Conservation (phyloP, 2,329 filamentous ascomycete species). For the Fusarium xyrophilum region DNA sequence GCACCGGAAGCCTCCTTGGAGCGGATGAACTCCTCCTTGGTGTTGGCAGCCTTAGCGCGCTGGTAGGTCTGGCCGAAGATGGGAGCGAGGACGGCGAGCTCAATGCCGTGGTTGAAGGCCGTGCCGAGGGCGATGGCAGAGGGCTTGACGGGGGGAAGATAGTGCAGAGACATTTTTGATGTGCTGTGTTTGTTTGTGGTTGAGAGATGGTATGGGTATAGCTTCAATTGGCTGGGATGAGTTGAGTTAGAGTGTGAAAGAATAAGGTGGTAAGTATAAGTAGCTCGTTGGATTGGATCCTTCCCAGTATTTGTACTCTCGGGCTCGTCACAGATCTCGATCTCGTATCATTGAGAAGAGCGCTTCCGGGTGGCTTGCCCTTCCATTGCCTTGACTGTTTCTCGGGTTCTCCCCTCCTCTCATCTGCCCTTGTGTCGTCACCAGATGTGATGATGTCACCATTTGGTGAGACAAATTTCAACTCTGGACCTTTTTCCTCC, state of each 20-base stretch:
- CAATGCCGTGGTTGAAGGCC: slow-evolving; percentile 91
- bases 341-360: slow-evolving; percentile 34
- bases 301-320: slow-evolving; percentile 40
- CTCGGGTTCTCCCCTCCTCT: slow-evolving; percentile 9
- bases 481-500: neutral
- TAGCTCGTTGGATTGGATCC: slow-evolving; percentile 3
- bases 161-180: slow-evolving; percentile 66
- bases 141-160: slow-evolving; percentile 84
- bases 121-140: slow-evolving; percentile 97
- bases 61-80: slow-evolving; percentile 95
- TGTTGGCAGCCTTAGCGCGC: slow-evolving; percentile 88
- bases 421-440: slow-evolving; percentile 43
- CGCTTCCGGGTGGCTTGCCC: slow-evolving; percentile 32
- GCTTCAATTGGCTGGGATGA: slow-evolving; percentile 22
- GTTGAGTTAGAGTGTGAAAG: slow-evolving; percentile 3
- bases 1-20: slow-evolving; percentile 91
- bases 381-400: slow-evolving; percentile 9
- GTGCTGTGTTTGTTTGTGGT: slow-evolving; percentile 27
- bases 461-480: slow-evolving; percentile 39
- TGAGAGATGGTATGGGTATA: slow-evolving; percentile 3
- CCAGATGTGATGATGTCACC: slow-evolving; percentile 53
- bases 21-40: slow-evolving; percentile 94
- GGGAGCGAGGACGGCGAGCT: slow-evolving; percentile 84
- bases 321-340: slow-evolving; percentile 35
- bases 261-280: neutral